Percentiles rank a stretch among this genome's conserved stretches.
Evolutionary conservation across 257 asterid species (phyloP).

Genomic region (Ehretia macrophylla): DNA sequence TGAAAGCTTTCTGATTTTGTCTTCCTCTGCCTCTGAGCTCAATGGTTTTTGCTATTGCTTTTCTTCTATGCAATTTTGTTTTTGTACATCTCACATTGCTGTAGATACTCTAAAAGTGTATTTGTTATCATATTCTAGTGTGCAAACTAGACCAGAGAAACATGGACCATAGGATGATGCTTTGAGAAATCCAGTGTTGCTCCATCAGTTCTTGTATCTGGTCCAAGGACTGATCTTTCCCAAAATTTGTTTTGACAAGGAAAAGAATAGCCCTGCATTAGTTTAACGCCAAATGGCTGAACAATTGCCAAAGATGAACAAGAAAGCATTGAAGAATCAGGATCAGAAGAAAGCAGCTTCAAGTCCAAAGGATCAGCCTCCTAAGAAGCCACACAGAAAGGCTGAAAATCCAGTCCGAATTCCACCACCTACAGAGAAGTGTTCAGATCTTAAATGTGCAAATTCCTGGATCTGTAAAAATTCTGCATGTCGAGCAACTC

Average conservation of each 20-base stretch:
- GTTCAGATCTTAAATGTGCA: slow-evolving; percentile 39
- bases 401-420: slow-evolving; percentile 65
- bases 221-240: slow-evolving; percentile 26
- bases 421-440: slow-evolving; percentile 47
- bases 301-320: slow-evolving; percentile 41
- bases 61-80: background rate
- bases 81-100: slow-evolving; percentile 13
- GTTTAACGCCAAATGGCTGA: slow-evolving; percentile 53
- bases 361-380: slow-evolving; percentile 53
- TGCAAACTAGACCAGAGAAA: slow-evolving; percentile 29
- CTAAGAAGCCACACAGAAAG: slow-evolving; percentile 63
- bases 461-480: slow-evolving; percentile 74
- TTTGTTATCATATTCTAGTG: slow-evolving; percentile 27
- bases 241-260: slow-evolving; percentile 25
- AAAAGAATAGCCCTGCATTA: slow-evolving; percentile 28
- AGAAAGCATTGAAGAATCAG: slow-evolving; percentile 37
- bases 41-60: background rate
- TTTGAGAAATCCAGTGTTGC: slow-evolving; percentile 25
- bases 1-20: too few relatives aligned
- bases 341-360: slow-evolving; percentile 56
- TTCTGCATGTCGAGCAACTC: slow-evolving; percentile 71
- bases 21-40: too few relatives aligned
- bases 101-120: slow-evolving; percentile 22
- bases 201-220: slow-evolving; percentile 21
- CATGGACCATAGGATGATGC: slow-evolving; percentile 22